Evolutionary conservation across 2,329 filamentous ascomycete genomes (phyloP).

Genomic region (Grosmannia huntii): DNA sequence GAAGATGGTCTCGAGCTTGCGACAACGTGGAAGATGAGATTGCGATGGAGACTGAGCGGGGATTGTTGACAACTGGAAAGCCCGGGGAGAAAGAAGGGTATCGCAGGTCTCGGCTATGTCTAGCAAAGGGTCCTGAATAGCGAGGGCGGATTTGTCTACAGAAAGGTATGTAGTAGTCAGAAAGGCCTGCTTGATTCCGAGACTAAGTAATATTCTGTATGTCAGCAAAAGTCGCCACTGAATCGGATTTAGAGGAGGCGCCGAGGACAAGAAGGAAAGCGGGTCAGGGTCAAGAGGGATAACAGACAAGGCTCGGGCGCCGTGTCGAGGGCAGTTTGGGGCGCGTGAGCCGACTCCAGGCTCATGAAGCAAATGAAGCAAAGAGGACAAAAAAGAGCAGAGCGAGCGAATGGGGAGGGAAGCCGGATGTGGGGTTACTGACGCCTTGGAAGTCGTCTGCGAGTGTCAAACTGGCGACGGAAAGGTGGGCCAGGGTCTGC

Average conservation of each 20-base stretch:
- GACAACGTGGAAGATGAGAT: constrained; percentile 6
- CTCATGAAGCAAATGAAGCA: neutral
- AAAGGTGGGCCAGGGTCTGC: neutral
- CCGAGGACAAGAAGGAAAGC: neutral
- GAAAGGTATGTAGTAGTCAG: neutral
- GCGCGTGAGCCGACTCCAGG: neutral
- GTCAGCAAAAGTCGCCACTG: constrained; percentile 4
- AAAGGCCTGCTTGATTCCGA: neutral
- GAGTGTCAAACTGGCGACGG: neutral
- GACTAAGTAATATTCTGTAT: neutral
- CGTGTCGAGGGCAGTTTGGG: neutral
- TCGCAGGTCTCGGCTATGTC: neutral
- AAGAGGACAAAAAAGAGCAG: neutral
- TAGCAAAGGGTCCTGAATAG: neutral
- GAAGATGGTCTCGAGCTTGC: neutral
- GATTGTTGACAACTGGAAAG: neutral
- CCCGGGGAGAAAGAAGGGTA: neutral
- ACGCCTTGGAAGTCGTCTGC: neutral
- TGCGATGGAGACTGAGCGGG: neutral
- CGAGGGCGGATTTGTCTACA: neutral
- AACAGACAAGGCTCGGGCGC: neutral
- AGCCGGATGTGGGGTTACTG: neutral
- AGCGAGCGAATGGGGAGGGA: neutral
- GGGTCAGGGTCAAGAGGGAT: neutral
- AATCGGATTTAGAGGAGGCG: constrained; percentile 1